phyloP scores from a whole-genome alignment of 768 basidiomycete species.

The Mycena vulgaris region DNA sequence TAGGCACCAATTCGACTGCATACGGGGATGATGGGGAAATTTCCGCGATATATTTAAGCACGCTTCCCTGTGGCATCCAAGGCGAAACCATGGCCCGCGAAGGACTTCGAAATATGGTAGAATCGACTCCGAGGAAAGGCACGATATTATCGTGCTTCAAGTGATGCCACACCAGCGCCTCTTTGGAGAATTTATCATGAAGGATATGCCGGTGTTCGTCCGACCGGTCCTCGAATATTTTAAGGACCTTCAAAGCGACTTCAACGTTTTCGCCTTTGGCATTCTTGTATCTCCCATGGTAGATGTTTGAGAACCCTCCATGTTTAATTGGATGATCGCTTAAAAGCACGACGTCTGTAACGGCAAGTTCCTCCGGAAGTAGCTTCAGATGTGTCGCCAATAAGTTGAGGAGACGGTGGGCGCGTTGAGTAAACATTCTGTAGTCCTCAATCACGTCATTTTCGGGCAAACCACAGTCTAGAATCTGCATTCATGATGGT shows the following conservation, averaged over 20 bases:
- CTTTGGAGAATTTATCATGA: background rate
- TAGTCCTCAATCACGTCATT: background rate
- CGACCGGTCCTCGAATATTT: background rate
- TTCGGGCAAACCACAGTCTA: background rate
- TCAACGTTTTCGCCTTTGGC: background rate
- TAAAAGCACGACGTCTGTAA: background rate
- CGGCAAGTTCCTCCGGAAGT: background rate
- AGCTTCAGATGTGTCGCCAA: background rate
- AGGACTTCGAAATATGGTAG: conserved; percentile 3
- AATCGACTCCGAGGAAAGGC: conserved; percentile 10
- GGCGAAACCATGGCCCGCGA: conserved; percentile 9
- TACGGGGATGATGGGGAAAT: background rate
- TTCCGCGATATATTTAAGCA: conserved; percentile 3
- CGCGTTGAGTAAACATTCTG: background rate
- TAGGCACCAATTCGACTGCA: conserved; percentile 9
- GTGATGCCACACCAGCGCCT: background rate
- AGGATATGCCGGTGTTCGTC: background rate
- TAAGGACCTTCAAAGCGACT: background rate
- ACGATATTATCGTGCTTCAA: conserved; percentile 7
- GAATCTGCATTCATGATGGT: background rate
- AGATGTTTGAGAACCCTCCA: background rate
- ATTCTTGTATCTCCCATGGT: background rate
- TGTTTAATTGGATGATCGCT: background rate
- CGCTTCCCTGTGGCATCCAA: conserved; percentile 18
- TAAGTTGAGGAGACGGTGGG: background rate